Conservation (phyloP, 148 eudicot species). For the Rhododendron ovatum region DNA sequence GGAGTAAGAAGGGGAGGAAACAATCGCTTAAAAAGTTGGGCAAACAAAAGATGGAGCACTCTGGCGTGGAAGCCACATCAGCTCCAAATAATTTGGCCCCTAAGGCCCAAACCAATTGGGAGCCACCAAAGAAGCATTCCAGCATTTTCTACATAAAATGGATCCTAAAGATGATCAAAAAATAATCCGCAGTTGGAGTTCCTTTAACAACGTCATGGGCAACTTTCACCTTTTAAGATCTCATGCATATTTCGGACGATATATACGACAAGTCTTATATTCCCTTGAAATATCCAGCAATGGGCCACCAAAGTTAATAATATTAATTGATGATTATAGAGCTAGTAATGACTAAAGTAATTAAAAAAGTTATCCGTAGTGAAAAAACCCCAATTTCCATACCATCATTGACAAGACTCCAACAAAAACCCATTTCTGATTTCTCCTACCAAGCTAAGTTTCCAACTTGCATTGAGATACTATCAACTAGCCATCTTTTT, state of each 20-base stretch:
- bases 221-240: background rate
- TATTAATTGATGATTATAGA: background rate
- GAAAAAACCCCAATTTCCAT: background rate
- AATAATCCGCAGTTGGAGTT: background rate
- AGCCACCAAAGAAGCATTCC: background rate
- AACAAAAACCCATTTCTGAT: background rate
- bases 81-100: slow-evolving; percentile 7
- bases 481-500: slow-evolving; percentile 3
- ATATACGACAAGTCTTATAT: background rate
- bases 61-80: slow-evolving; percentile 16
- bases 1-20: background rate
- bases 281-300: background rate
- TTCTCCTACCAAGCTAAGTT: background rate
- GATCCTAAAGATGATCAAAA: background rate
- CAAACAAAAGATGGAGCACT: background rate
- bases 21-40: background rate
- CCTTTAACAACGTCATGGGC: background rate
- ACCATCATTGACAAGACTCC: background rate
- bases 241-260: background rate
- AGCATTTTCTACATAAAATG: background rate
- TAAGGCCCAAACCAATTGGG: background rate
- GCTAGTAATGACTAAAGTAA: slow-evolving; percentile 6
- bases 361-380: background rate
- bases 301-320: background rate
- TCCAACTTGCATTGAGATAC: background rate